A percentile compares a stretch with the other conserved stretches of the same genome.
Conservation (phyloP, 495 filamentous ascomycete species). For the Sporormia fimetaria region DNA sequence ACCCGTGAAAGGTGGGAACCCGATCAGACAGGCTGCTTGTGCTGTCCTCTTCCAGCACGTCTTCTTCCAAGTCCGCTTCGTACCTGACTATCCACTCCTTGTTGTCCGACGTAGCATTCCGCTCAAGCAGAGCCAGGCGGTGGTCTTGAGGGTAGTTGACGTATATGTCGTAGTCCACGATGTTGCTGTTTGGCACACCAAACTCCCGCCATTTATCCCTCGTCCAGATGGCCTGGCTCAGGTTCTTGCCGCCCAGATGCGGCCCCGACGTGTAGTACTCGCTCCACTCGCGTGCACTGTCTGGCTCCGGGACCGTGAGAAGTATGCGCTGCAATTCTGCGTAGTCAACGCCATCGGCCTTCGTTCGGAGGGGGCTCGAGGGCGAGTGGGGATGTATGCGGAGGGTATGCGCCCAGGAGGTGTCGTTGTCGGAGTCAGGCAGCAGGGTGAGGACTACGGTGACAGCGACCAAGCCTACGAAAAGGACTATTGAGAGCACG, state of each 20-base stretch:
- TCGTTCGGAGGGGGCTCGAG: conserved; percentile 34
- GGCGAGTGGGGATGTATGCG: conserved; percentile 36
- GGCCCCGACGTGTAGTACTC: conserved; percentile 80
- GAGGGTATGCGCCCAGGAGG: conserved; percentile 22
- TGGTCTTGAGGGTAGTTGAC: conserved; percentile 81
- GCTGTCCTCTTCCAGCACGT: conserved; percentile 71
- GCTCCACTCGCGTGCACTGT: conserved; percentile 69
- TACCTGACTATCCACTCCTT: conserved; percentile 52
- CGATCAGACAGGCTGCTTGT: conserved; percentile 61
- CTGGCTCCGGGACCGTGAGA: conserved; percentile 54
- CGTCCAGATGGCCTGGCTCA: conserved; percentile 80
- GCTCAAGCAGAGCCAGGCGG: conserved; percentile 63
- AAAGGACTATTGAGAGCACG: conserved; percentile 44
- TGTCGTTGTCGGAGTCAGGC: conserved; percentile 20
- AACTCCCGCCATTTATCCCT: conserved; percentile 73
- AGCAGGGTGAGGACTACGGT: conserved; percentile 41
- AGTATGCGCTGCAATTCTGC: conserved; percentile 61
- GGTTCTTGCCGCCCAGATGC: conserved; percentile 83
- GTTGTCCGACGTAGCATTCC: conserved; percentile 26
- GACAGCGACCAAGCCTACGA: conserved; percentile 51
- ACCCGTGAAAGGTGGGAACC: conserved; percentile 91
- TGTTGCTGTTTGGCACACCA: conserved; percentile 57
- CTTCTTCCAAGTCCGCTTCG: conserved; percentile 74
- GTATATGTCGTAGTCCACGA: conserved; percentile 80
- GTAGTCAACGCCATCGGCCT: conserved; percentile 37